phyloP scores from a whole-genome alignment of 306 rosid species.

The Quercus gilva region DNA sequence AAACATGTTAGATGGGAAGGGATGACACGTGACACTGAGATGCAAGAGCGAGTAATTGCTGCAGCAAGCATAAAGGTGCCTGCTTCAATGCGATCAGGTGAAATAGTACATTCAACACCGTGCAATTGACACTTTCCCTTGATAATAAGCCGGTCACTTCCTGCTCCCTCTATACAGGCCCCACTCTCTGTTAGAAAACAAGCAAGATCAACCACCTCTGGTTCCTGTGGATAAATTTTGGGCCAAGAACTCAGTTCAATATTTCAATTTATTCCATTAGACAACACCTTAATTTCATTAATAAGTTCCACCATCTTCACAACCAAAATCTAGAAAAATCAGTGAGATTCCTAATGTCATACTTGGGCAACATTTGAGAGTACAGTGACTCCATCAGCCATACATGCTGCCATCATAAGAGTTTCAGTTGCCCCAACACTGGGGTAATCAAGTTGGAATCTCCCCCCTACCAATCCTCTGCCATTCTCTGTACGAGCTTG shows the following conservation, averaged over 20 bases:
- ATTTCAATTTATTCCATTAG: neutral
- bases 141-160: constrained; percentile 26
- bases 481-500: constrained; percentile 30
- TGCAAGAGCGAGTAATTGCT: constrained; percentile 33
- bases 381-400: constrained; percentile 35
- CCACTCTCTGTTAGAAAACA: constrained; percentile 19
- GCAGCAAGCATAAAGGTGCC: constrained; percentile 40
- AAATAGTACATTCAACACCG: constrained; percentile 19
- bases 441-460: constrained; percentile 29
- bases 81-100: constrained; percentile 40
- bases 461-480: constrained; percentile 34
- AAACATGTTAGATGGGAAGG: constrained; percentile 29
- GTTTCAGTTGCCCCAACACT: constrained; percentile 45
- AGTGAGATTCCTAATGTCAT: neutral
- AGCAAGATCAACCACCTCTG: constrained; percentile 35
- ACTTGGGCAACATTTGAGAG: constrained; percentile 40
- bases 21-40: constrained; percentile 30
- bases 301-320: neutral
- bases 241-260: neutral
- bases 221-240: constrained; percentile 21
- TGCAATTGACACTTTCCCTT: constrained; percentile 28
- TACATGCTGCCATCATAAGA: constrained; percentile 38
- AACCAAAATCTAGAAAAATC: neutral
- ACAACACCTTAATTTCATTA: neutral
- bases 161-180: constrained; percentile 34